Conservation (phyloP, 1,284 basidiomycete species). For the Somion occarium region DNA sequence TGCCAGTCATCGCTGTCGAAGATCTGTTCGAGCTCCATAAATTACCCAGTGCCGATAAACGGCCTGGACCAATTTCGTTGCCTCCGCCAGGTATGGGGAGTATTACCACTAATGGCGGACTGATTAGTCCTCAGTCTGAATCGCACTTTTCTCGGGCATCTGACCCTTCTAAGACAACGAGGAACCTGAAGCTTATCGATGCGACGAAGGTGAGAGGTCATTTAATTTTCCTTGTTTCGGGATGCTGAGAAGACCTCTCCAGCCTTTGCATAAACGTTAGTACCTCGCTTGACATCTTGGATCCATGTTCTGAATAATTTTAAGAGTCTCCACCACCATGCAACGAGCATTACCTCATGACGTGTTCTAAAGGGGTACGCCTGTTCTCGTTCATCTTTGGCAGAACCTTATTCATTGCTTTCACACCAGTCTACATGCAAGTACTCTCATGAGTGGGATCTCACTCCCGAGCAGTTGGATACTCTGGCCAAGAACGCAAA, state of each 20-base stretch:
- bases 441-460: slow-evolving; percentile 72
- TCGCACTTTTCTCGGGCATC: slow-evolving; percentile 19
- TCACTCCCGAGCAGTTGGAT: slow-evolving; percentile 63
- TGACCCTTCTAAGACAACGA: slow-evolving; percentile 10
- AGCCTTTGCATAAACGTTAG: slow-evolving; percentile 37
- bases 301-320: neutral
- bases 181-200: slow-evolving; percentile 22
- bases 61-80: slow-evolving; percentile 20
- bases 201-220: slow-evolving; percentile 24
- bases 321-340: slow-evolving; percentile 72
- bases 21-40: slow-evolving; percentile 56
- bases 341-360: slow-evolving; percentile 77
- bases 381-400: neutral
- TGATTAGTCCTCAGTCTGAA: slow-evolving; percentile 30
- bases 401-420: neutral
- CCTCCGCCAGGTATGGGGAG: slow-evolving; percentile 13
- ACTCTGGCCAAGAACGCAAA: slow-evolving; percentile 67
- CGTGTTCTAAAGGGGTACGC: slow-evolving; percentile 71
- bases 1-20: slow-evolving; percentile 52
- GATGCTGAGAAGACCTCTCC: neutral
- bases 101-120: slow-evolving; percentile 27
- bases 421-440: slow-evolving; percentile 58
- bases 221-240: neutral
- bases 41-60: slow-evolving; percentile 39
- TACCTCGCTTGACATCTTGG: slow-evolving; percentile 3